Evolutionary conservation across 495 filamentous ascomycete genomes (phyloP), one percentile per base, ranked within the genome.

Genomic region (Baudoinia panamericana): DNA sequence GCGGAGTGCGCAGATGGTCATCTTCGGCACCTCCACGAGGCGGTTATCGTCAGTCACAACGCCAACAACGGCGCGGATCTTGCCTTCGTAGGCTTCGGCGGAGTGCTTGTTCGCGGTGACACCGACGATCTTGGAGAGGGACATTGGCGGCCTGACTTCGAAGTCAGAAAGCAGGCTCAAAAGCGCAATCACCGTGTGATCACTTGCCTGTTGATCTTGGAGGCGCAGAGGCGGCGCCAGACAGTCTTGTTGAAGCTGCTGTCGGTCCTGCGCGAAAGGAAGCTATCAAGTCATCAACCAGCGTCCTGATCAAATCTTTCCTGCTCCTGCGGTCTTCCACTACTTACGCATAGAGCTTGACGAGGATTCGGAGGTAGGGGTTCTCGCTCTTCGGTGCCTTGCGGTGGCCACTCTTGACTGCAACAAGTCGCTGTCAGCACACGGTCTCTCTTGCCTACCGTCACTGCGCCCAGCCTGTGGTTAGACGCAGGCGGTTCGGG

Each of bases 311-410:
- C n/a, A n/a, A n/a, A n/a, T n/a, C n/a, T n/a, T n/a, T 5, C 8
- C 4, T 15, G 8, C n/a, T 37, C 10, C 22, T 37, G 8, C 12
- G 12, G 34, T 7, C 8, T n/a, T 26, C 3, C 10, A 19, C n/a
- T 25, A 7, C 36, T 28, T 39, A 61, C 88, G 85, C 66, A 76
- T 96, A 97, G 20, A 97, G 82, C 78, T 95, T 95, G 68, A 95
- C 86, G 60, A 96, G 72, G 52, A 97, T 80, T 8, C 24, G 15
- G 3, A 36, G 26, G 69, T 95, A 96, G 53, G 86, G 84, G 71
- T 97, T 96, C 67, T 93, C 84, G 69, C 80, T 90, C 72, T 96
- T 94, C 49, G 90, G 81, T 46, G 88, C 88, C 76, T 83, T 86
- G 68, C 85, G 82, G 69, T 90, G 85, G 59, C 72, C 82, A 70